Evolutionary conservation across 1,284 basidiomycete genomes (phyloP).

Genomic region (Sanghuangporus weigelae): DNA sequence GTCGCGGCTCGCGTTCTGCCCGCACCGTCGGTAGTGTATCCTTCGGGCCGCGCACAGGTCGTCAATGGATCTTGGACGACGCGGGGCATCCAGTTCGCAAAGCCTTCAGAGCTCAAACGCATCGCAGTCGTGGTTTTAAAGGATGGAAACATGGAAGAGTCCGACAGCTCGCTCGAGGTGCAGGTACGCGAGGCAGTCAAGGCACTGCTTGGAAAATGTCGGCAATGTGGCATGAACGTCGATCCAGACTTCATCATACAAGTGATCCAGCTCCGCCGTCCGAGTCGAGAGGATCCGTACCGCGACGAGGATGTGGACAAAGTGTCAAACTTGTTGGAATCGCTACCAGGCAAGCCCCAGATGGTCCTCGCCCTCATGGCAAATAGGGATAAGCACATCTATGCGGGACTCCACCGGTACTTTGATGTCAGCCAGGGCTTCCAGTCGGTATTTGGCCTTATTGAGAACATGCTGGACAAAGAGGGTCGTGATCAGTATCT

Average conservation of each 20-base stretch:
- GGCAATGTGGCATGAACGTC: background rate
- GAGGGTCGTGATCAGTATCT: conserved; percentile 67
- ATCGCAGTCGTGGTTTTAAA: background rate
- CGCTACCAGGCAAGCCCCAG: conserved; percentile 31
- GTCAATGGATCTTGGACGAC: conserved; percentile 69
- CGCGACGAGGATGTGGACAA: conserved; percentile 6
- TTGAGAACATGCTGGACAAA: conserved; percentile 31
- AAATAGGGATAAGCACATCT: conserved; percentile 1
- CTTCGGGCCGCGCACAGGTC: conserved; percentile 36
- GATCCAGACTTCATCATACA: background rate
- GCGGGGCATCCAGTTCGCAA: conserved; percentile 29
- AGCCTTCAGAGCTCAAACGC: background rate
- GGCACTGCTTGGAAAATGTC: background rate
- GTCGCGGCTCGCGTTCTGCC: conserved; percentile 58
- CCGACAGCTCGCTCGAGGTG: conserved; percentile 31
- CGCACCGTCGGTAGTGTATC: conserved; percentile 52
- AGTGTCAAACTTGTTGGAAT: conserved; percentile 36
- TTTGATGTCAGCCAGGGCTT: conserved; percentile 35
- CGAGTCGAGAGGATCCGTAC: background rate
- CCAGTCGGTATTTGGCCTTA: conserved; percentile 22
- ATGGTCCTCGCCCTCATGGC: conserved; percentile 1
- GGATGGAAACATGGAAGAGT: background rate
- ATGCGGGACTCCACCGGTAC: conserved; percentile 34
- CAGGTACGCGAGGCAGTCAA: conserved; percentile 23
- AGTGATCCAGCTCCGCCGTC: background rate